Evolutionary conservation across 2,329 filamentous ascomycete genomes (phyloP), one percentile per base, ranked within the genome.

Genomic region (Trichoderma hamatum): DNA sequence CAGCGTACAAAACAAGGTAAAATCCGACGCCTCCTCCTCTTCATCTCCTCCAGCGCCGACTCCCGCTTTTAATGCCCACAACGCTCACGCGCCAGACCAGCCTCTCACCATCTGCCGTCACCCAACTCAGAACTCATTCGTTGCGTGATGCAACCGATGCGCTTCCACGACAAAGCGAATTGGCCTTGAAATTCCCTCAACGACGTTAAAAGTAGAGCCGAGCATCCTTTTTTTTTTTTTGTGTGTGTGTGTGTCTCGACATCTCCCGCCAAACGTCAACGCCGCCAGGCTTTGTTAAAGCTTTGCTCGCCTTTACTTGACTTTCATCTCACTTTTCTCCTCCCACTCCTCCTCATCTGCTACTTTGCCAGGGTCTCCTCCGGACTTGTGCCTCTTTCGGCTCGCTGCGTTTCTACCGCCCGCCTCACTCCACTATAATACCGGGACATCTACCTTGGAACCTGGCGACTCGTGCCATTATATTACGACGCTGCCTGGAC

Each of bases 401-500:
- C 52, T 30, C 52, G 26, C 52, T 55, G 52, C 52, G 52, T 28
- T 28, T 26, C 52, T 36, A 32, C 59, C 21, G 39, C 34, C 32
- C 51, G 52, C 62, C 10, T 56, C 63, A 46, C 63, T 66, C 63
- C 63, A 66, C 63, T 66, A 21, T 58, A 66, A 46, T 58, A 32
- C 63, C 63, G 52, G 63, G 19, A 55, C 39, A 21, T 43, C 46
- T 64, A 43, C 61, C 49, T 64, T 55, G 61, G 61, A 52, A 64
- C 61, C 51, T 54, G 54, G 61, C 63, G 52, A 66, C 63, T 66
- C 63, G 63, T 66, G 63, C 63, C 63, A 66, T 66, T 46, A 66
- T 58, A 66, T 34, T 66, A 58, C 63, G 36, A 66, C 63, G 36
- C 63, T 32, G 51, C 51, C 51, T 30, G 24, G 43, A 49, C 43